These are phyloP conservation scores for Przewalskia tangutica DNA, from an alignment of 257 asterid genomes.

Conservation along the genomic window DNA sequence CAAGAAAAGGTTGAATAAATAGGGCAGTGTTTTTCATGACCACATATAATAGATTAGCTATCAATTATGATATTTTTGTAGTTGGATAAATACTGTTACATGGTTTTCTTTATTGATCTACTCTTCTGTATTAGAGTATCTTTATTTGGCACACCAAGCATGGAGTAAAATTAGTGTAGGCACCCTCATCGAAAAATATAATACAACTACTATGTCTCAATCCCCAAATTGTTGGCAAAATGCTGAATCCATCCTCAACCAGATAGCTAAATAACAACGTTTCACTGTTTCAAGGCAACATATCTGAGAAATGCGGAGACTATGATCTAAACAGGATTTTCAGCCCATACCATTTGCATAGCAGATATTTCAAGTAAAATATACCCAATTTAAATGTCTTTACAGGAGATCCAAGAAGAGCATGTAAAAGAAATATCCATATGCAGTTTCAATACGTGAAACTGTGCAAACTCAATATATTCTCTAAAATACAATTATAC, in stretches of 20 bases:
- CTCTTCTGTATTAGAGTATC: background rate
- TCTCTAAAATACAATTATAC: background rate
- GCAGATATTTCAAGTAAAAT: background rate
- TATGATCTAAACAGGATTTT: background rate
- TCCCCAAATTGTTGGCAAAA: background rate
- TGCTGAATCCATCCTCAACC: background rate
- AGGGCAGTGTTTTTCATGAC: background rate
- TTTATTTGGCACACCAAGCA: background rate
- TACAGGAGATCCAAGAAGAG: background rate
- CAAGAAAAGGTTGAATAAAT: background rate
- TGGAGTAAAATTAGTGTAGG: background rate
- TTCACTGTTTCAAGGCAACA: background rate
- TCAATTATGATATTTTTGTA: background rate
- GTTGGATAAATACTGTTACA: background rate
- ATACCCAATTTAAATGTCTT: background rate
- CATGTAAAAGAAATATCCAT: background rate
- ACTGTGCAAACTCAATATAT: background rate
- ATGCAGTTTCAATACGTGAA: background rate
- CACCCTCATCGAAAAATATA: background rate
- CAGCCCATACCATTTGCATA: background rate
- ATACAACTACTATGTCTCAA: background rate
- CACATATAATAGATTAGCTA: background rate
- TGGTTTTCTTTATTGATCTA: background rate
- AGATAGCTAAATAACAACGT: background rate
- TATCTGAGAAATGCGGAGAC: background rate